Evolutionary conservation across 2,329 filamentous ascomycete genomes (phyloP).

Genomic region (Colletotrichum destructivum): DNA sequence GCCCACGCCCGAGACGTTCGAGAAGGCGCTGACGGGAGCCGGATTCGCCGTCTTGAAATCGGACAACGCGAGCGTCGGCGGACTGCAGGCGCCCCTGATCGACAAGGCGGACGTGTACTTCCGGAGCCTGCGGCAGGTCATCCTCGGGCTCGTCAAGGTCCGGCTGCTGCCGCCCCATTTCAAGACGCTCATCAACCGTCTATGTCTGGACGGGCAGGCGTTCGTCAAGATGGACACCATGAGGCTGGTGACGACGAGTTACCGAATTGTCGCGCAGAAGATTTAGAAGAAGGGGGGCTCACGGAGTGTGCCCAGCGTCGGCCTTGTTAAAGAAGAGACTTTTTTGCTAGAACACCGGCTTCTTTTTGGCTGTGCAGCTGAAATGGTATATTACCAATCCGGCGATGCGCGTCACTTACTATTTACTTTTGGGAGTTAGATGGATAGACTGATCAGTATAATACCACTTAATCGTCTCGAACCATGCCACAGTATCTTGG

Average conservation of each 20-base stretch:
- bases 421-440: not conserved
- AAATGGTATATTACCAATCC: not conserved
- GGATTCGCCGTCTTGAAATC: constrained; percentile 64
- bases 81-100: constrained; percentile 66
- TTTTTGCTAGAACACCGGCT: not conserved
- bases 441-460: not conserved
- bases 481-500: too few relatives aligned
- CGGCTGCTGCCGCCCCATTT: constrained; percentile 65
- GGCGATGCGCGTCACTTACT: not conserved
- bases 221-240: constrained; percentile 70
- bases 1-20: constrained; percentile 63
- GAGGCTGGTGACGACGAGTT: constrained; percentile 67
- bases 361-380: too few relatives aligned
- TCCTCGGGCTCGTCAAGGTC: constrained; percentile 63
- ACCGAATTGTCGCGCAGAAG: constrained; percentile 67
- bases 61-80: constrained; percentile 67
- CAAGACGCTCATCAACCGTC: constrained; percentile 66
- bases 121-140: constrained; percentile 63
- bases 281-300: not conserved
- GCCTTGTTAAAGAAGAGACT: too few relatives aligned
- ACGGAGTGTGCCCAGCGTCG: not conserved
- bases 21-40: constrained; percentile 61
- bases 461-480: not conserved
- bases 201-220: constrained; percentile 68
- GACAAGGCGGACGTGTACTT: constrained; percentile 70